These are phyloP conservation scores for Moniliella sp. DNA, from an alignment of 1,284 basidiomycete genomes.

Conservation along the genomic window DNA sequence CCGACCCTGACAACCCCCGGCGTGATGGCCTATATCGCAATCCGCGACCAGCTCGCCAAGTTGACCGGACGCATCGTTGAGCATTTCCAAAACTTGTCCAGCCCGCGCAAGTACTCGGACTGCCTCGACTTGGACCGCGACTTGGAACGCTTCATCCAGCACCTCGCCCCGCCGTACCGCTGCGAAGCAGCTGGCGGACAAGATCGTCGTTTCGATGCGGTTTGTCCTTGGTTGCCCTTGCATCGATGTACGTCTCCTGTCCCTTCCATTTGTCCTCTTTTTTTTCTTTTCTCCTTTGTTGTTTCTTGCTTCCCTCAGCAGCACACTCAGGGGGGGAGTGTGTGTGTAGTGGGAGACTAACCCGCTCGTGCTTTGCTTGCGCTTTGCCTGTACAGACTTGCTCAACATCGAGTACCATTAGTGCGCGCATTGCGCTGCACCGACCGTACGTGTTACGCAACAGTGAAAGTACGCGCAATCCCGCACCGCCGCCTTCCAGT, in stretches of 20 bases:
- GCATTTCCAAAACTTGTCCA: constrained; percentile 66
- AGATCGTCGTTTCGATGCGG: constrained; percentile 15
- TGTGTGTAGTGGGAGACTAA: no score
- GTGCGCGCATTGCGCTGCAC: constrained; percentile 23
- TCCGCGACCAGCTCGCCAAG: constrained; percentile 57
- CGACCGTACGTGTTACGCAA: constrained; percentile 14
- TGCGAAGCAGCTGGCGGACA: constrained; percentile 40
- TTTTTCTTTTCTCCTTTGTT: no score
- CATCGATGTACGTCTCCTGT: no score
- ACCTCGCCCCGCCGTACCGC: constrained; percentile 54
- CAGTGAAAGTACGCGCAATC: constrained; percentile 14
- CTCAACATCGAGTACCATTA: constrained; percentile 27
- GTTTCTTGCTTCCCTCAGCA: no score
- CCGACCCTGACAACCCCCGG: constrained; percentile 42
- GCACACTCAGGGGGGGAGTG: no score
- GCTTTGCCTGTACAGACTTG: no score
- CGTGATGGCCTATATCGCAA: constrained; percentile 62
- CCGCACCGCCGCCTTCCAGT: constrained; percentile 18
- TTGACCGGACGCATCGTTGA: constrained; percentile 81
- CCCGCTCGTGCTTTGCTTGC: no score
- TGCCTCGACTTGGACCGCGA: constrained; percentile 66
- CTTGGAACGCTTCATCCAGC: constrained; percentile 52
- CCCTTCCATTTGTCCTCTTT: no score
- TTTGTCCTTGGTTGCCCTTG: constrained; percentile 18
- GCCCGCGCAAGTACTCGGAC: constrained; percentile 55